A percentile compares a stretch with the other conserved stretches of the same genome.
phyloP scores from a whole-genome alignment of 1,284 basidiomycete genomes.

The Kalmanozyma brasiliensis region DNA sequence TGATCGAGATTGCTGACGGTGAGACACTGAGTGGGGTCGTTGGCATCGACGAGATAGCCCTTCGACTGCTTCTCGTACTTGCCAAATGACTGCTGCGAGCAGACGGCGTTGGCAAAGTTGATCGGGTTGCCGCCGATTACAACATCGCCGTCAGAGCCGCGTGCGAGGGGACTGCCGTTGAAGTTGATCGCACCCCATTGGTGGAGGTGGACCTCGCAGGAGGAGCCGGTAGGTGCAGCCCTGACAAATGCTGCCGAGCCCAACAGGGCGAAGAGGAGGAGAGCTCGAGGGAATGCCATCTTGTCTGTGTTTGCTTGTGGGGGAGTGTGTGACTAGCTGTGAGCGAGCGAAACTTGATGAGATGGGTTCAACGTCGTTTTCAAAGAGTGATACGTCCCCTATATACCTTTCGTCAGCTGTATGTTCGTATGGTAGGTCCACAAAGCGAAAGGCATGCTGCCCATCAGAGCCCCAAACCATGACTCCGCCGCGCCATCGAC shows the following conservation, averaged over 20 bases:
- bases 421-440: too few relatives aligned
- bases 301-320: too few relatives aligned
- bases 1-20: constrained; percentile 25
- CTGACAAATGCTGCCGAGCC: constrained; percentile 3
- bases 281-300: constrained; percentile 13
- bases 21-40: constrained; percentile 19
- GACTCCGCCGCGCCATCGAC: too few relatives aligned
- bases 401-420: too few relatives aligned
- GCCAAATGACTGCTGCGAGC: not conserved
- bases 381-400: too few relatives aligned
- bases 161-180: constrained; percentile 9
- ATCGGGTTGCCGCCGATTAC: constrained; percentile 24
- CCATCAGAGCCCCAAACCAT: too few relatives aligned
- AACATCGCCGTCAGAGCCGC: constrained; percentile 9
- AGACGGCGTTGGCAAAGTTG: constrained; percentile 14
- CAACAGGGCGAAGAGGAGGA: constrained; percentile 16
- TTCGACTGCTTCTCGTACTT: not conserved
- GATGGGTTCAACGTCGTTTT: too few relatives aligned
- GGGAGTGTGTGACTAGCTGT: not conserved
- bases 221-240: constrained; percentile 10
- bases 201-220: constrained; percentile 2
- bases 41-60: constrained; percentile 24
- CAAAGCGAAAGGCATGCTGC: too few relatives aligned
- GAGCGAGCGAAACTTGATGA: too few relatives aligned
- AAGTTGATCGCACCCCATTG: constrained; percentile 9